These are phyloP conservation scores for Trebouxia gelatinosa DNA, from an alignment of 163 green algal genomes.

Conservation along the genomic window DNA sequence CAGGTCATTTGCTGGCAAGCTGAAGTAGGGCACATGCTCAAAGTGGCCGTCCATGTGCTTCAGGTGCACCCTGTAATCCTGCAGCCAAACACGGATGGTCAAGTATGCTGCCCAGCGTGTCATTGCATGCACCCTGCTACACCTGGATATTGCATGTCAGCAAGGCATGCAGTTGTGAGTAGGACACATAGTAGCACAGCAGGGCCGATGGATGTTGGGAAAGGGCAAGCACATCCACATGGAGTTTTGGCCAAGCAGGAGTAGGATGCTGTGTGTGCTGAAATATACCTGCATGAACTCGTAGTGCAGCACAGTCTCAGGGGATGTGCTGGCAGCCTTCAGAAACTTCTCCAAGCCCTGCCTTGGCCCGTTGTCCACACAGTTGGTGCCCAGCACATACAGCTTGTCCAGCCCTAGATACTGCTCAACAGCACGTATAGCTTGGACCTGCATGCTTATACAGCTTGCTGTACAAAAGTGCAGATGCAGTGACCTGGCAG, in stretches of 20 bases:
- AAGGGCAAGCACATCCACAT: no score
- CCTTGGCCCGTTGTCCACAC: constrained; percentile 86
- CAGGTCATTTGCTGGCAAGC: constrained; percentile 84
- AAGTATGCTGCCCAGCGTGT: no score
- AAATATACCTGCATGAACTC: constrained; percentile 99
- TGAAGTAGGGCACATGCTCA: constrained; percentile 97
- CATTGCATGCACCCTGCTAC: no score
- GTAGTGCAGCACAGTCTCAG: constrained; percentile 88
- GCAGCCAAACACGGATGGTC: constrained; percentile 32
- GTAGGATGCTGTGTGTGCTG: no score
- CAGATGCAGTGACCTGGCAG: no score
- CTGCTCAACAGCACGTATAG: constrained; percentile 84
- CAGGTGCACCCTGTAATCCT: constrained; percentile 88
- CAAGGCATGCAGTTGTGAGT: no score
- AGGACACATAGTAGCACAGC: no score
- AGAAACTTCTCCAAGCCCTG: constrained; percentile 94
- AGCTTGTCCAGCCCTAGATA: constrained; percentile 91
- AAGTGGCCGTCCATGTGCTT: constrained; percentile 90
- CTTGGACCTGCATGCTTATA: constrained; percentile 81
- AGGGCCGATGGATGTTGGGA: no score
- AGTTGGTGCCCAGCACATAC: constrained; percentile 96
- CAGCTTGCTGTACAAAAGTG: no score
- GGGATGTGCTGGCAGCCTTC: constrained; percentile 69
- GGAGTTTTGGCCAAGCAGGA: no score
- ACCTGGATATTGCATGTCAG: no score